phyloP scores from a whole-genome alignment of 164 flowering plant species.

The Nelumbo lutea region DNA sequence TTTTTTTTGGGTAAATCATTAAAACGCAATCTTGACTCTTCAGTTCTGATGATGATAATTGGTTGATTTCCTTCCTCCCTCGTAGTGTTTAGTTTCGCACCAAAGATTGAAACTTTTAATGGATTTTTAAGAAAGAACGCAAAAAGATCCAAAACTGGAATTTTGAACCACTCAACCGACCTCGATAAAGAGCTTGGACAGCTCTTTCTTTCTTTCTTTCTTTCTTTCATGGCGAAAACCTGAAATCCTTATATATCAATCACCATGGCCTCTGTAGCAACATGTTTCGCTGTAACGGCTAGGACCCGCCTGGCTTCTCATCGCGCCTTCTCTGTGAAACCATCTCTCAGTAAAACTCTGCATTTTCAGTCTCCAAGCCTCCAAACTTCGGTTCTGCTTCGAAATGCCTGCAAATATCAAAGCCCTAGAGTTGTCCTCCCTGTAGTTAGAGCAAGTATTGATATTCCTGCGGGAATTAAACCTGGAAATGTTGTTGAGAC shows the following conservation, averaged over 20 bases:
- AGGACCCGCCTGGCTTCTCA: conserved; percentile 13
- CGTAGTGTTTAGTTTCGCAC: background rate
- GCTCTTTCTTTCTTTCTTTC: background rate
- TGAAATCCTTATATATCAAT: background rate
- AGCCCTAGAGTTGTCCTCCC: conserved; percentile 20
- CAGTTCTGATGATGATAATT: too few relatives aligned
- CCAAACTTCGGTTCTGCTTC: conserved; percentile 19
- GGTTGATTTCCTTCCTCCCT: too few relatives aligned
- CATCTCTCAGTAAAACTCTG: conserved; percentile 11
- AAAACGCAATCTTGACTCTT: too few relatives aligned
- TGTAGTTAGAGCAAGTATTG: conserved; percentile 35
- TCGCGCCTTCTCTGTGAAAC: conserved; percentile 2
- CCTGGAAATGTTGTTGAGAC: conserved; percentile 70
- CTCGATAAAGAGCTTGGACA: background rate
- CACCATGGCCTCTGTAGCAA: conserved; percentile 46
- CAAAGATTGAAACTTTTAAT: background rate
- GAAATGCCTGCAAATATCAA: conserved; percentile 8
- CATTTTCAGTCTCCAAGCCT: conserved; percentile 6
- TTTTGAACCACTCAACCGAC: conserved; percentile 14
- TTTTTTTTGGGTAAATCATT: too few relatives aligned
- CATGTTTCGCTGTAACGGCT: conserved; percentile 34
- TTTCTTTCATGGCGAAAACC: conserved; percentile 7
- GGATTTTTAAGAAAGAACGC: too few relatives aligned
- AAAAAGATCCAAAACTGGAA: conserved; percentile 2
- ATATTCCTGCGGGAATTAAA: conserved; percentile 28